Conservation (phyloP, 2,329 filamentous ascomycete genomes). For the Aspergillus fumigatiaffinis region DNA sequence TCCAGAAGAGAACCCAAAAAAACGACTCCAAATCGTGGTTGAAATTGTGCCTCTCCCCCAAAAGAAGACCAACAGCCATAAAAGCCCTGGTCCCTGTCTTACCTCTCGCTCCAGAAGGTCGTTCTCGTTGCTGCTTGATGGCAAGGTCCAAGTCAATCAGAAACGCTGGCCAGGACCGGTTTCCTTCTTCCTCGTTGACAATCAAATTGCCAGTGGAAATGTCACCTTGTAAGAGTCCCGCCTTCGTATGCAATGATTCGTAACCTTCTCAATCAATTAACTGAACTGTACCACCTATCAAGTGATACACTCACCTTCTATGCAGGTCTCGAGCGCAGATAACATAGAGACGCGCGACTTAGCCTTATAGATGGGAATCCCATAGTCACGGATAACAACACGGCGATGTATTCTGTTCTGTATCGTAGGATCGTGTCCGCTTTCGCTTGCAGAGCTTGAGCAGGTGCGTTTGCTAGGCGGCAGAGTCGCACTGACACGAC, state of each 20-base stretch:
- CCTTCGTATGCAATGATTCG: slow-evolving; percentile 20
- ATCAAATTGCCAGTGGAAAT: slow-evolving; percentile 35
- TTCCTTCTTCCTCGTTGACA: too few relatives aligned
- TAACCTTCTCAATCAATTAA: slow-evolving; percentile 8
- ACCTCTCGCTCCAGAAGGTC: too few relatives aligned
- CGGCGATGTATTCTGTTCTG: slow-evolving; percentile 41
- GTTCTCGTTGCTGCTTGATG: too few relatives aligned
- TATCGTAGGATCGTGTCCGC: neutral
- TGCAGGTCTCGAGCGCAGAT: slow-evolving; percentile 10
- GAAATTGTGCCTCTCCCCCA: too few relatives aligned
- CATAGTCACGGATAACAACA: slow-evolving; percentile 40
- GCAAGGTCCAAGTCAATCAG: too few relatives aligned
- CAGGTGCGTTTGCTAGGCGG: slow-evolving; percentile 17
- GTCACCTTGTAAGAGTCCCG: slow-evolving; percentile 42
- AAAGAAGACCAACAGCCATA: too few relatives aligned
- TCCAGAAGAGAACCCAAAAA: too few relatives aligned
- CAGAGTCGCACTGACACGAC: slow-evolving; percentile 11
- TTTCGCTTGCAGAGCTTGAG: slow-evolving; percentile 9
- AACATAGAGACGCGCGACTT: slow-evolving; percentile 24
- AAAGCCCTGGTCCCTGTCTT: too few relatives aligned
- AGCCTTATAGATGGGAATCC: slow-evolving; percentile 42
- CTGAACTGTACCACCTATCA: too few relatives aligned
- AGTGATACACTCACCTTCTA: slow-evolving; percentile 8
- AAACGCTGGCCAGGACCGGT: too few relatives aligned
- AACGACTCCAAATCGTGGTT: too few relatives aligned